These are phyloP conservation scores for Colletotrichum sp. DNA, from an alignment of 2,329 filamentous ascomycete species.

Conservation along the genomic window DNA sequence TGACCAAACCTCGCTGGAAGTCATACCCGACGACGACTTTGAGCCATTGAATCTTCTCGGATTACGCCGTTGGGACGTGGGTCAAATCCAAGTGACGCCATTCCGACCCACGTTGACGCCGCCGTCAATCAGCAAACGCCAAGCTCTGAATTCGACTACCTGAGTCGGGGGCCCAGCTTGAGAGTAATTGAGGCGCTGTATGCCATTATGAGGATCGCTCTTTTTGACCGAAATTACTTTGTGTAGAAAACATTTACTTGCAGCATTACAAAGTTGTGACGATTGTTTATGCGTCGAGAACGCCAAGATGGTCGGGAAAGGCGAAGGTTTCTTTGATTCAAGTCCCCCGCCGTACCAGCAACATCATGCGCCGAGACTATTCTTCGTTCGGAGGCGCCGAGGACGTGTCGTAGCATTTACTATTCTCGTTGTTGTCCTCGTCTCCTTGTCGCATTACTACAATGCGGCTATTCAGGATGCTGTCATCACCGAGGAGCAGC, in stretches of 20 bases:
- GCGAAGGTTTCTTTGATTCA: neutral
- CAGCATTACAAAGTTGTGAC: neutral
- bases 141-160: neutral
- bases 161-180: neutral
- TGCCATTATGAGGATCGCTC: neutral
- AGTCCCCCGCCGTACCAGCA: neutral
- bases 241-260: neutral
- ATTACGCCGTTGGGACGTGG: neutral
- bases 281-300: neutral
- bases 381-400: neutral
- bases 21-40: neutral
- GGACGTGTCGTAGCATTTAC: neutral
- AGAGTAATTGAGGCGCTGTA: neutral
- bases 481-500: neutral
- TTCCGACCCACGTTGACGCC: neutral
- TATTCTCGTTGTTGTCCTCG: neutral
- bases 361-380: neutral
- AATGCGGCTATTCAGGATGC: no score
- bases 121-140: neutral
- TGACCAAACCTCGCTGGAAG: neutral
- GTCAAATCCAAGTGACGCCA: neutral
- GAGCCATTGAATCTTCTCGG: neutral
- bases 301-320: neutral
- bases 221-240: neutral
- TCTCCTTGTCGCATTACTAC: neutral